phyloP scores from a whole-genome alignment of 805 yeast genomes.

The Vanderwaltozyma verrucispora region DNA sequence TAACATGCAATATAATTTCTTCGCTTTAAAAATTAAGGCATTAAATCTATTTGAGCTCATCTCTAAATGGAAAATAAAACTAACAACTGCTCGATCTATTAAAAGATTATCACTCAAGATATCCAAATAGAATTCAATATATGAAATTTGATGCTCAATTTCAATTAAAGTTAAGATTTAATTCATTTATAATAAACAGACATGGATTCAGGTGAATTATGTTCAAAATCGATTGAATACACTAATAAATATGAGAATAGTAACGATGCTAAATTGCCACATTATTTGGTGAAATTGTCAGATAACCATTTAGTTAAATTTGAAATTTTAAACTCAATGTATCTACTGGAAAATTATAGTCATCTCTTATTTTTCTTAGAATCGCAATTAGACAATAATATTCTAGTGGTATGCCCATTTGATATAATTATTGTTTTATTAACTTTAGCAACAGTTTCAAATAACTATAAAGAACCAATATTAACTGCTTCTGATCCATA shows the following conservation, averaged over 20 bases:
- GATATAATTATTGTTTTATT: slow-evolving; percentile 28
- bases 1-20: too few species aligned
- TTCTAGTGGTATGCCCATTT: slow-evolving; percentile 25
- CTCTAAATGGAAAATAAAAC: too few species aligned
- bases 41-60: too few species aligned
- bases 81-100: too few species aligned
- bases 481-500: slow-evolving; percentile 21
- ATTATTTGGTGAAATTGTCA: slow-evolving; percentile 21
- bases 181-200: too few species aligned
- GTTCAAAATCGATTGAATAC: not conserved
- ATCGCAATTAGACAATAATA: slow-evolving; percentile 8
- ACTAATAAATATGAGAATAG: slow-evolving; percentile 1
- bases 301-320: slow-evolving; percentile 13
- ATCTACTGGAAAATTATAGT: slow-evolving; percentile 28
- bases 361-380: slow-evolving; percentile 31
- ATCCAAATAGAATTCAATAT: too few species aligned
- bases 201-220: not conserved
- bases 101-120: too few species aligned
- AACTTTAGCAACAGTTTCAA: slow-evolving; percentile 30
- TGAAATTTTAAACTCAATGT: slow-evolving; percentile 23
- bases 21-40: too few species aligned
- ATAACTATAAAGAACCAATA: slow-evolving; percentile 19
- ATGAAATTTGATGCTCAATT: too few species aligned
- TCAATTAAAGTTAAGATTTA: too few species aligned
- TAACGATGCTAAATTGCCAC: slow-evolving; percentile 5